Evolutionary conservation across 2,329 filamentous ascomycete genomes (phyloP).

Genomic region (Colletotrichum chrysophilum): DNA sequence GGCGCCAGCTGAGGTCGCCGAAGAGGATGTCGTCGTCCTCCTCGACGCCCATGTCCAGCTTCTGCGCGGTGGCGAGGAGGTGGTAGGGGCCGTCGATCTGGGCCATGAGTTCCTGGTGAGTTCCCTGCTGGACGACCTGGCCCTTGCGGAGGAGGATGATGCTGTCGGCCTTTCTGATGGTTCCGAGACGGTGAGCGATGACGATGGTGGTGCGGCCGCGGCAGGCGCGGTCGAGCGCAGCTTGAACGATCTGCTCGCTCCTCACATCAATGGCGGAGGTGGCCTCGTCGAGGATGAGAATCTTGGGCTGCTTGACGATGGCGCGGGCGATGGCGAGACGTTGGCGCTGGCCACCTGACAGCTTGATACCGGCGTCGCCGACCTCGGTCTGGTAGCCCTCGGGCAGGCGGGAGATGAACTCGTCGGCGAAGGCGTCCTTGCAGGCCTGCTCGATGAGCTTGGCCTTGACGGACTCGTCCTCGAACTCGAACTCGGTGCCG

Average conservation of each 20-base stretch:
- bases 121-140: conserved; percentile 59
- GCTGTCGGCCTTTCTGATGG: conserved; percentile 60
- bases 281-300: conserved; percentile 67
- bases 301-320: conserved; percentile 59
- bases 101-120: conserved; percentile 57
- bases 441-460: conserved; percentile 51
- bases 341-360: conserved; percentile 71
- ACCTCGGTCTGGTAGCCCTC: conserved; percentile 66
- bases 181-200: conserved; percentile 60
- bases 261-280: conserved; percentile 65
- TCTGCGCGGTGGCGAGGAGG: conserved; percentile 42
- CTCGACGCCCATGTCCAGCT: conserved; percentile 17
- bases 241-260: conserved; percentile 57
- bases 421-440: conserved; percentile 55
- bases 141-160: conserved; percentile 64
- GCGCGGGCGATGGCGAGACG: conserved; percentile 63
- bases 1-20: conserved; percentile 18
- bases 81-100: conserved; percentile 47
- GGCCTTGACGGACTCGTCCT: conserved; percentile 42
- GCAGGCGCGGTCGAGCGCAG: conserved; percentile 53
- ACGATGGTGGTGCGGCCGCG: conserved; percentile 62
- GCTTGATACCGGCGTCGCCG: conserved; percentile 67
- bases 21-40: conserved; percentile 23
- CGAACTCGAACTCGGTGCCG: conserved; percentile 39
- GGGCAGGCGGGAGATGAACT: conserved; percentile 57